These are phyloP conservation scores for barley (Hordeum vulgare) DNA, from an alignment of 176 grass and related monocot genomes.

Conservation along the genomic window MorexV3_pseudomolecules_assembly NC_058523.1:517689175-517689674, in stretches of 20 bases:
- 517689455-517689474: neutral
- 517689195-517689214: no score
- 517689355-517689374: neutral
- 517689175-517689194: no score
- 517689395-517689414: neutral
- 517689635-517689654: neutral
- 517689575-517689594: neutral
- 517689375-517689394: neutral
- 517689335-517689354: neutral
- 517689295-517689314: no score
- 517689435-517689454: slow-evolving; percentile 29
- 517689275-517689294: no score
- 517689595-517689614: neutral
- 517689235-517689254: no score
- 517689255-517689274: no score
- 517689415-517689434: neutral
- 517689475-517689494: slow-evolving; percentile 10
- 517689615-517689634: neutral
- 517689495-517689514: neutral
- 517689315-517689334: slow-evolving; percentile 4
- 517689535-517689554: neutral
- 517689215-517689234: no score
- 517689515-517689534: neutral
- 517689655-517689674: neutral
- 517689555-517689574: neutral